Percentiles rank a stretch among this genome's conserved stretches.
These are phyloP conservation scores for Penicillium crustosum DNA, from an alignment of 2,329 filamentous ascomycete genomes.

Conservation along the genomic window DNA sequence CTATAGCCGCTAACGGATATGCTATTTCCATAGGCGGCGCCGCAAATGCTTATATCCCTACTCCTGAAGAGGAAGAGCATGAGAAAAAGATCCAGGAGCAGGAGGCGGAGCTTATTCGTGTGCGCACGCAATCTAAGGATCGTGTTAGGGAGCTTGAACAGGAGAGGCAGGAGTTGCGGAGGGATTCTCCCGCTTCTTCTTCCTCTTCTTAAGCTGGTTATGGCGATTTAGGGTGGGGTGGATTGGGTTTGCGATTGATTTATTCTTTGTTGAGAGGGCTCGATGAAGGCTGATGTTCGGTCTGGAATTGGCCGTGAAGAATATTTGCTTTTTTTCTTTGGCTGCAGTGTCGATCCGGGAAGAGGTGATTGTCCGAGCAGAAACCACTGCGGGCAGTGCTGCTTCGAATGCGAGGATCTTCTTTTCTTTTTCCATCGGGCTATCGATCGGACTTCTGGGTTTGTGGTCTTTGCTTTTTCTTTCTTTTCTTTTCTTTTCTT, in stretches of 20 bases:
- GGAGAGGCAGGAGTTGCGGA: slow-evolving; percentile 22
- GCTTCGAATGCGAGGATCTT: slow-evolving; percentile 7
- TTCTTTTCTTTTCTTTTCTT: background rate
- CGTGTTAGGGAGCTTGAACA: slow-evolving; percentile 29
- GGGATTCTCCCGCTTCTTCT: slow-evolving; percentile 9
- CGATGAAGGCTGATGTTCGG: too few species aligned
- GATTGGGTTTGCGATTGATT: background rate
- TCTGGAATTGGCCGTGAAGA: background rate
- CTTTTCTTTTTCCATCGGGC: slow-evolving; percentile 8
- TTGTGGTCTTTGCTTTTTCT: background rate
- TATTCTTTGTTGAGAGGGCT: background rate
- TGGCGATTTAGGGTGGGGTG: background rate
- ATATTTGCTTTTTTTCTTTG: slow-evolving; percentile 1
- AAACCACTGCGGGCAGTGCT: slow-evolving; percentile 15
- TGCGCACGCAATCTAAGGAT: slow-evolving; percentile 31
- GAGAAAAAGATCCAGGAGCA: slow-evolving; percentile 34
- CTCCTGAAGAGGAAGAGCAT: slow-evolving; percentile 24
- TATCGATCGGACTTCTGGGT: background rate
- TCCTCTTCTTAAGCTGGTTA: background rate
- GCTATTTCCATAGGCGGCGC: slow-evolving; percentile 30
- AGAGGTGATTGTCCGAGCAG: background rate
- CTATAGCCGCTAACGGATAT: background rate
- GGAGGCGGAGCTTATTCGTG: slow-evolving; percentile 36
- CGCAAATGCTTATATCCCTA: slow-evolving; percentile 38
- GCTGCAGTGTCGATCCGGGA: background rate